Evolutionary conservation across 768 basidiomycete genomes (phyloP).

Genomic region (Holtermanniella nyarrowii): DNA sequence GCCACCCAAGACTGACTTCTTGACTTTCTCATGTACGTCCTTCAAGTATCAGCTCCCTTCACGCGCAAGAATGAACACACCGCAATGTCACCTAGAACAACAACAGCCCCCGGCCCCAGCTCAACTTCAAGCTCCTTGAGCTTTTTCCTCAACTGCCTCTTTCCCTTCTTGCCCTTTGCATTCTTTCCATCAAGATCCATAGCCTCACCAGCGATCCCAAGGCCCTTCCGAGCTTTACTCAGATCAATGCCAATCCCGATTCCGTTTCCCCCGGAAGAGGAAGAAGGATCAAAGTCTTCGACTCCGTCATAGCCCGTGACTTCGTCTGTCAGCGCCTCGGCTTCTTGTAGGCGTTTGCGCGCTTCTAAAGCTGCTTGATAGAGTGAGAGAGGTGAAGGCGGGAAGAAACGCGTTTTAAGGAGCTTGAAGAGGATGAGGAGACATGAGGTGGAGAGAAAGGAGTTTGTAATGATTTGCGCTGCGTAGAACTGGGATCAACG

Average conservation of each 20-base stretch:
- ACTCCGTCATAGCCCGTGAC: not conserved
- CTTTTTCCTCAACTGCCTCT: constrained; percentile 4
- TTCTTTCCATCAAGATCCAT: not conserved
- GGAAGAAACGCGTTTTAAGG: constrained; percentile 8
- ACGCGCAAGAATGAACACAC: constrained; percentile 2
- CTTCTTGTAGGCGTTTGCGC: not conserved
- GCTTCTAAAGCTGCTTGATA: constrained; percentile 1
- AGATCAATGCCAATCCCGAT: constrained; percentile 3
- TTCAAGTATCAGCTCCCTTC: not conserved
- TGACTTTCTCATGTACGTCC: constrained; percentile 16
- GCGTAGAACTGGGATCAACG: constrained; percentile 2
- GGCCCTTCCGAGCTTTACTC: not conserved
- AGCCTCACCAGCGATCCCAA: not conserved
- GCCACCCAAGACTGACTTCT: constrained; percentile 12
- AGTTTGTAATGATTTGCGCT: constrained; percentile 3
- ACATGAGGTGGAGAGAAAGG: constrained; percentile 10
- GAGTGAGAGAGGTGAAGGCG: constrained; percentile 2
- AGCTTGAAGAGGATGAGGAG: constrained; percentile 10
- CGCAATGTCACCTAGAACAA: constrained; percentile 15
- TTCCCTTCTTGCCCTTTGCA: constrained; percentile 2
- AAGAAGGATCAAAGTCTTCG: not conserved
- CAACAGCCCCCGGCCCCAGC: constrained; percentile 11
- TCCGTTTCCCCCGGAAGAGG: not conserved
- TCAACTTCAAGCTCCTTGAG: constrained; percentile 7
- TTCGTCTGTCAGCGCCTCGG: constrained; percentile 4